phyloP scores from a whole-genome alignment of 192 early-diverging fungal species.

The Dissophora ornata region DNA sequence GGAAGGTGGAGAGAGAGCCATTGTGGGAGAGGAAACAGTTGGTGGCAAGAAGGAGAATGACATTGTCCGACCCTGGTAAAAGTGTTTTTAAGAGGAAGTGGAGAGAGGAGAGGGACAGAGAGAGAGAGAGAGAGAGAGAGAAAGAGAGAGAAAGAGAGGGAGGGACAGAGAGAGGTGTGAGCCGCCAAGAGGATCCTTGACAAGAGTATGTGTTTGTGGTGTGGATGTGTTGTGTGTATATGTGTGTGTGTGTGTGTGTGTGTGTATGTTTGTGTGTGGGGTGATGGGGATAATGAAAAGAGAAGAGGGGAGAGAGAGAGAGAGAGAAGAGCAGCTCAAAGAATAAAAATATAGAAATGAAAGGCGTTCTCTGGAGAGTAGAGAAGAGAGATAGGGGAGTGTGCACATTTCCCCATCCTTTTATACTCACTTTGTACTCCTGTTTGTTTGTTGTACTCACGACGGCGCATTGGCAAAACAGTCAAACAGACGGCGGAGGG shows the following conservation, averaged over 20 bases:
- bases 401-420: too few relatives aligned
- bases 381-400: too few relatives aligned
- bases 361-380: not conserved
- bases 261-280: not conserved
- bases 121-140: constrained; percentile 1
- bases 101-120: not conserved
- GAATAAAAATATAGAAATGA: too few relatives aligned
- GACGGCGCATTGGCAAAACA: too few relatives aligned
- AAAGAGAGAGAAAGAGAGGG: not conserved
- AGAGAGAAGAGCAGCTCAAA: too few relatives aligned
- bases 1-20: not conserved
- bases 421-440: too few relatives aligned
- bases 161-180: not conserved
- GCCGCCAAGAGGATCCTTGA: too few relatives aligned
- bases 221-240: too few relatives aligned
- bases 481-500: too few relatives aligned
- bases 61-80: not conserved
- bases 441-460: too few relatives aligned
- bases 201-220: not conserved
- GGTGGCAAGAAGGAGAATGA: constrained; percentile 15
- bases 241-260: not conserved
- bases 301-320: constrained; percentile 6
- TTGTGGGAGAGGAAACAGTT: not conserved
- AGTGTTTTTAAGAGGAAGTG: not conserved
- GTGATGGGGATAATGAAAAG: constrained; percentile 1